phyloP scores from a whole-genome alignment of 768 basidiomycete species.

The Hypholoma sublateritium region DNA sequence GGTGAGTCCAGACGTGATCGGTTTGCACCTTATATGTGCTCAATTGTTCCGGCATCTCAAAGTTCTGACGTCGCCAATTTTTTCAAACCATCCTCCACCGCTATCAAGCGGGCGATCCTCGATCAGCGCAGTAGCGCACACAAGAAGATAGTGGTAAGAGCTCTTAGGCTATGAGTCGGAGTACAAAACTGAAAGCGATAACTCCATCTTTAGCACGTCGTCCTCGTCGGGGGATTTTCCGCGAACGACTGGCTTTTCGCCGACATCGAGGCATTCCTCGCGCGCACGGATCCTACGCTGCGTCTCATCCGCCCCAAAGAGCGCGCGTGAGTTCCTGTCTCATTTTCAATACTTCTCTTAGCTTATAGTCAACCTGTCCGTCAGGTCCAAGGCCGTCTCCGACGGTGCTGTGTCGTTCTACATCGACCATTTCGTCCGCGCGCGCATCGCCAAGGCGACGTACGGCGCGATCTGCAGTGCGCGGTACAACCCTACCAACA shows the following conservation, averaged over 20 bases:
- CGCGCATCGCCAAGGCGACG: constrained; percentile 41
- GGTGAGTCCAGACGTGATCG: no score
- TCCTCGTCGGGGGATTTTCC: constrained; percentile 3
- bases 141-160: constrained; percentile 8
- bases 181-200: no score
- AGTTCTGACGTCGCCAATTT: constrained; percentile 29
- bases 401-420: constrained; percentile 39
- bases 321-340: no score
- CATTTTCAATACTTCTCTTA: no score
- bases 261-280: no score
- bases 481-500: constrained; percentile 10
- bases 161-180: neutral
- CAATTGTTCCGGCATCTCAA: neutral
- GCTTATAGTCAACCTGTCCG: no score
- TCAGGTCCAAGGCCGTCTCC: constrained; percentile 42
- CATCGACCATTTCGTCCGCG: constrained; percentile 45
- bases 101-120: constrained; percentile 11
- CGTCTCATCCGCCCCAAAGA: no score
- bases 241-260: constrained; percentile 1
- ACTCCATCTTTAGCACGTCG: neutral
- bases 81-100: constrained; percentile 15
- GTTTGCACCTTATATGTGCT: constrained; percentile 15
- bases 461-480: constrained; percentile 33
- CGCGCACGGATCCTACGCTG: no score
- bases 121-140: constrained; percentile 6